phyloP scores from a whole-genome alignment of 371 early-diverging fungal genomes.

The Blakeslea trispora region DNA sequence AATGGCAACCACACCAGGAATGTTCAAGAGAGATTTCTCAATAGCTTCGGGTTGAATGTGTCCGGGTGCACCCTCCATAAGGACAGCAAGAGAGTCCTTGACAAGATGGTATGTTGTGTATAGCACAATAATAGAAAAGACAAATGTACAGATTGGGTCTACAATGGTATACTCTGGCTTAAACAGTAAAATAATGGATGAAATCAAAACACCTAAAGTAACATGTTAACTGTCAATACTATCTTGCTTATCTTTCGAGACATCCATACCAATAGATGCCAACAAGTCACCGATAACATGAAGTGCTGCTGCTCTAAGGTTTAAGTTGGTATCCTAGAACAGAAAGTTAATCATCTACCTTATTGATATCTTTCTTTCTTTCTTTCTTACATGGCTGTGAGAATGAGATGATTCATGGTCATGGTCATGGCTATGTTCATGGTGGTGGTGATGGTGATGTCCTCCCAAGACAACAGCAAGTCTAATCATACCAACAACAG shows the following conservation, averaged over 20 bases:
- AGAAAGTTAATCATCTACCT: background rate
- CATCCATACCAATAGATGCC: constrained; percentile 63
- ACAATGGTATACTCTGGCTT: constrained; percentile 67
- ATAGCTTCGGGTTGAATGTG: constrained; percentile 67
- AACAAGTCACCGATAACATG: constrained; percentile 89
- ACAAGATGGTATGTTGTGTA: constrained; percentile 70
- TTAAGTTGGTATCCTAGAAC: constrained; percentile 59
- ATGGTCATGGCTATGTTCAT: constrained; percentile 22
- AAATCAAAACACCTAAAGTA: constrained; percentile 70
- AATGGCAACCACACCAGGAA: constrained; percentile 62
- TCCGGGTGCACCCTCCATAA: constrained; percentile 73
- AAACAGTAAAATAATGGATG: constrained; percentile 70
- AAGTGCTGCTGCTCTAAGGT: constrained; percentile 70
- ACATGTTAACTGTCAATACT: too few relatives aligned
- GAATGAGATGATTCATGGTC: constrained; percentile 22
- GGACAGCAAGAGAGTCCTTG: constrained; percentile 59
- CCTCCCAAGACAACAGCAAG: constrained; percentile 47
- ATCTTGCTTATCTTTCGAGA: background rate
- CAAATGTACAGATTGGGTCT: constrained; percentile 84
- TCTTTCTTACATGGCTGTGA: constrained; percentile 8
- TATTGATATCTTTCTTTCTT: constrained; percentile 40
- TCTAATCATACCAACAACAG: constrained; percentile 15
- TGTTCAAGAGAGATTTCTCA: constrained; percentile 46
- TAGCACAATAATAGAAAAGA: constrained; percentile 80
- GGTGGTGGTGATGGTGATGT: constrained; percentile 46